Base-by-base conservation (phyloP, 768 basidiomycete species). In the Mycena crocata region DNA sequence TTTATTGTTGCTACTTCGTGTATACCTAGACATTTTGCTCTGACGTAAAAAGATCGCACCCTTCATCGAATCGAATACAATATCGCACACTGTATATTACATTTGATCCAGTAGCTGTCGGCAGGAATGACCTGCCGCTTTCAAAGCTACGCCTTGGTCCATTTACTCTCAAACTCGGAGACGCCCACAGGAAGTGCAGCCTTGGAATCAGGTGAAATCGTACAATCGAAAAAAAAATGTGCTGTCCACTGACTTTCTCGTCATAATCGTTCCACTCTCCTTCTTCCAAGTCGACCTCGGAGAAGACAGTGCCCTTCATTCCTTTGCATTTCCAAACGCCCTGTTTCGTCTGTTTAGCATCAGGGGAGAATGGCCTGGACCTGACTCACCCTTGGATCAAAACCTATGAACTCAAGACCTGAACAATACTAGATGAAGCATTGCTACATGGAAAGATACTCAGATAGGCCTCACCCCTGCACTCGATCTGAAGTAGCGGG, bases 251-350 rank as follows among this genome's bases (percentile, higher is more conserved):
- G 66, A 91, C 95, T 86, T 95, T 94, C 77, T 97, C 95, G 70
- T 97, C 95, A 70, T 97, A 97, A 72, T 96, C 95, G 15, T 83
- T 87, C 95, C 95, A 97, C 75, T 90, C 89, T 4, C 83, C 86
- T 30, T 90, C 88, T 1, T 76, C 76, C 44, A 94, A 80, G 34
- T 90, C 89, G n/a, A 93, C 84, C 3, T 93, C 88, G 12, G 79
- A 51, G 73, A 96, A 96, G 5, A 75, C 59, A 0, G 86, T 86
- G 8, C 86, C 85, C 1, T 82, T 85, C 5, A 74, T 75, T 9
- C 95, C 95, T 45, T 83, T 82, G 70, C 93, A 94, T 72, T 84
- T 87, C 95, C 95, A 97, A 1, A 72, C 78, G 0, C 95, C 95
- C 93, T 96, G 66, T 12, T 40, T 17, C n/a, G 50, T 10, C n/a